Conservation (phyloP, 345 rosid species). For the Rubroshorea leprosula region DNA sequence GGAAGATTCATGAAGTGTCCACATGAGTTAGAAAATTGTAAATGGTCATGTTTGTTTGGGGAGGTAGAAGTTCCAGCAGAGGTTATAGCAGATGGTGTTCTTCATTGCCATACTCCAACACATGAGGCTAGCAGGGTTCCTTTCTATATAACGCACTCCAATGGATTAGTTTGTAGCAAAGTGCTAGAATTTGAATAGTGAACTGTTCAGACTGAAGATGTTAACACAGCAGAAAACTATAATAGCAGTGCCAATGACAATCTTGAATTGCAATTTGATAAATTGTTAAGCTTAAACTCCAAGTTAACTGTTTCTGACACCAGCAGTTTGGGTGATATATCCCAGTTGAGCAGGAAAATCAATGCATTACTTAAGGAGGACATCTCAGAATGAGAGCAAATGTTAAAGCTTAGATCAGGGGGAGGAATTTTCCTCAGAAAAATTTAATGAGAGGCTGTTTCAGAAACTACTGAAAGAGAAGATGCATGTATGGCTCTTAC, state of each 20-base stretch:
- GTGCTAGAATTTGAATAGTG: slow-evolving; percentile 89
- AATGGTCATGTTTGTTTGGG: slow-evolving; percentile 97
- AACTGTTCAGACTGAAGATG: slow-evolving; percentile 25
- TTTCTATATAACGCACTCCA: slow-evolving; percentile 85
- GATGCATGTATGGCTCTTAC: slow-evolving; percentile 74
- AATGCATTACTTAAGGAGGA: slow-evolving; percentile 61
- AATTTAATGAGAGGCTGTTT: slow-evolving; percentile 43
- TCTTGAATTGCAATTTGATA: slow-evolving; percentile 56
- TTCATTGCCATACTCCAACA: slow-evolving; percentile 67
- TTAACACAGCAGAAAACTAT: slow-evolving; percentile 22
- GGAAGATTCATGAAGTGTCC: slow-evolving; percentile 64
- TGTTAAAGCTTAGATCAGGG: slow-evolving; percentile 32
- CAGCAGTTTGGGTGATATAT: slow-evolving; percentile 25
- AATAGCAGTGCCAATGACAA: slow-evolving; percentile 24
- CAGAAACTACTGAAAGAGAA: slow-evolving; percentile 74
- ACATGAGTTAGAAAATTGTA: slow-evolving; percentile 44
- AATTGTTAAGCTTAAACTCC: slow-evolving; percentile 40
- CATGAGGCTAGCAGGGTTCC: slow-evolving; percentile 78
- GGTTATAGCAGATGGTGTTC: slow-evolving; percentile 71
- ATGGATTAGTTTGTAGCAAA: slow-evolving; percentile 93
- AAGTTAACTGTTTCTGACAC: slow-evolving; percentile 27
- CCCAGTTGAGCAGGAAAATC: slow-evolving; percentile 53
- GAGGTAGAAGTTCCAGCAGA: slow-evolving; percentile 95
- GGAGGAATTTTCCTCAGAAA: slow-evolving; percentile 35
- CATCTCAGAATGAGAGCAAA: slow-evolving; percentile 49